Percentiles rank a stretch among this genome's conserved stretches.
Conservation (phyloP, 768 basidiomycete genomes). For the Trametes coccinea region DNA sequence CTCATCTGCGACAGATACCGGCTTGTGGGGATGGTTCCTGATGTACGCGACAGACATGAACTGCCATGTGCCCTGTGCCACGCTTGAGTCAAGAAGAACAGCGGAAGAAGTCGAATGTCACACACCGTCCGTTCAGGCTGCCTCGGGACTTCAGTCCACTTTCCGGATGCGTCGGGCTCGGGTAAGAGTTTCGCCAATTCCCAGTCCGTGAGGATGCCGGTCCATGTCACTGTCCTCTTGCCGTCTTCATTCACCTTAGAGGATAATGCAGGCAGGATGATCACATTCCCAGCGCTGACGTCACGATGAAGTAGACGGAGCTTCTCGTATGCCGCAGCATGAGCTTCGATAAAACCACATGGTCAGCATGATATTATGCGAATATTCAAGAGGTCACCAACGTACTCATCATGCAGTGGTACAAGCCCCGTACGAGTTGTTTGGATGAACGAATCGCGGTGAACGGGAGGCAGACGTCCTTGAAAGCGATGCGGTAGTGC, state of each 20-base stretch:
- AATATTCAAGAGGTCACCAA: neutral
- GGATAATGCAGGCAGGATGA: neutral
- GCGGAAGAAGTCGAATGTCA: too few species aligned
- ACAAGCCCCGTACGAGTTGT: constrained; percentile 7
- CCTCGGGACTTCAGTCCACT: too few species aligned
- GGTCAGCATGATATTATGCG: neutral
- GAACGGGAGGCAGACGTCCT: constrained; percentile 11
- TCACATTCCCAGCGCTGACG: constrained; percentile 4
- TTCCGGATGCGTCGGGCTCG: too few species aligned
- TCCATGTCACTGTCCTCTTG: neutral
- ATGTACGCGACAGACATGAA: too few species aligned
- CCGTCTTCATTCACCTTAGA: neutral
- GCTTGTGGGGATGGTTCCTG: too few species aligned
- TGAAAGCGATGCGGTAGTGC: constrained; percentile 17
- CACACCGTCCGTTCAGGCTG: too few species aligned
- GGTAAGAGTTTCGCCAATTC: neutral
- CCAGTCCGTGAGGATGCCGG: constrained; percentile 1
- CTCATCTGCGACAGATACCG: too few species aligned
- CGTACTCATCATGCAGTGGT: neutral
- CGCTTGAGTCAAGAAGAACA: too few species aligned
- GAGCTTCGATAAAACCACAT: neutral
- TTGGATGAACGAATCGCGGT: neutral
- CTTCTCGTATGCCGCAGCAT: neutral
- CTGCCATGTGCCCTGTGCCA: neutral
- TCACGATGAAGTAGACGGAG: neutral